Conservation (phyloP, 495 filamentous ascomycete genomes). For the Lasiosphaeris hirsuta region DNA sequence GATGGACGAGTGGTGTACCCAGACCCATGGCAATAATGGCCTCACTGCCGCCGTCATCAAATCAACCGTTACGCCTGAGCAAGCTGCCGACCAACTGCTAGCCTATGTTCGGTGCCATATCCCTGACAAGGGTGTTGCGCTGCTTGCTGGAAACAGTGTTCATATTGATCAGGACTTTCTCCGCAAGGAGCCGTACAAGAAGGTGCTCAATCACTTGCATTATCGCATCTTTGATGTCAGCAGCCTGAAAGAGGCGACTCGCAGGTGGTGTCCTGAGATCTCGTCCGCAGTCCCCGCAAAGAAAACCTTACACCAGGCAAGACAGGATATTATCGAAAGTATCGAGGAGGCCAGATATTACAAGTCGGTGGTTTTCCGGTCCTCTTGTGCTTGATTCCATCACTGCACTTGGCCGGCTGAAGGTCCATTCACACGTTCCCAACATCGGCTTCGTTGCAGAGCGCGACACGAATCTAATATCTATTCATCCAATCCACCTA, state of each 20-base stretch:
- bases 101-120: constrained; percentile 71
- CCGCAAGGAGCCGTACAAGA: constrained; percentile 64
- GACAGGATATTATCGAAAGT: constrained; percentile 89
- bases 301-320: constrained; percentile 72
- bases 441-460: no score
- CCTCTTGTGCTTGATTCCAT: not conserved
- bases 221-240: constrained; percentile 93
- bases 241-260: constrained; percentile 80
- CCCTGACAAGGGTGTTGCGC: constrained; percentile 56
- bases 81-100: constrained; percentile 70
- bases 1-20: constrained; percentile 68
- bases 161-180: constrained; percentile 88
- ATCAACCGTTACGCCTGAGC: constrained; percentile 66
- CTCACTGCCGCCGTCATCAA: constrained; percentile 72
- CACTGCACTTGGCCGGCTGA: no score
- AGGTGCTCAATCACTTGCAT: constrained; percentile 71
- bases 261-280: constrained; percentile 63
- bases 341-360: constrained; percentile 89
- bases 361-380: constrained; percentile 57
- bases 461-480: not conserved
- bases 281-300: constrained; percentile 59
- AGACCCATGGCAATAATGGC: constrained; percentile 61
- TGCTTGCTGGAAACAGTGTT: constrained; percentile 89
- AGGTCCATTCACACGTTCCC: no score
- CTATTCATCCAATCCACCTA: not conserved